phyloP scores from a whole-genome alignment of 2,329 filamentous ascomycete genomes.

The Lasiodiplodia hormozganensis region DNA sequence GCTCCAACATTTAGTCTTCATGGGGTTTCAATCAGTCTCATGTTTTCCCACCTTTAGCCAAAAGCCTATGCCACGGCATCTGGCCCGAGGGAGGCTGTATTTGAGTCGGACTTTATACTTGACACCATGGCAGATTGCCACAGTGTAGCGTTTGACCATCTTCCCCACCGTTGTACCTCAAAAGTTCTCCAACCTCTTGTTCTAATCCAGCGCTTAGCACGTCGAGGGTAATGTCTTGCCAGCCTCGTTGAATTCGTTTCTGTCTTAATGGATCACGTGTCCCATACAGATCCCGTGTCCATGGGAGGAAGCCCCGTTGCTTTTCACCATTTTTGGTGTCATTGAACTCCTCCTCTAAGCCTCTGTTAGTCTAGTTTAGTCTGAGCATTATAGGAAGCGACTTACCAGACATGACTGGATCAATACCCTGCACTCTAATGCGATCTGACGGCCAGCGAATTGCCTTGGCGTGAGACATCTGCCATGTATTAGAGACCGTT shows the following conservation, averaged over 20 bases:
- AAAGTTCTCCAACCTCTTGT: constrained; percentile 38
- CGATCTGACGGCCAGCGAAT: constrained; percentile 52
- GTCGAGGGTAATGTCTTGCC: constrained; percentile 37
- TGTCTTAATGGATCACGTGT: constrained; percentile 40
- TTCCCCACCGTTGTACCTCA: constrained; percentile 33
- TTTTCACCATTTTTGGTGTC: constrained; percentile 47
- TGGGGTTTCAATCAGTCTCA: not conserved
- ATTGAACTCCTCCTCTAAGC: constrained; percentile 41
- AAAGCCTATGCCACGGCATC: not conserved
- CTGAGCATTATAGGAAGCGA: not conserved
- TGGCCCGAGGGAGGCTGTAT: not conserved
- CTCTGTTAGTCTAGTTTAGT: not conserved
- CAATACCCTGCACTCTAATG: constrained; percentile 53
- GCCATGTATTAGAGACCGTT: not conserved
- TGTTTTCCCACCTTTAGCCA: not conserved
- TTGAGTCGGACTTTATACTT: not conserved
- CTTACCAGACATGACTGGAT: constrained; percentile 50
- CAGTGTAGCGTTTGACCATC: constrained; percentile 24
- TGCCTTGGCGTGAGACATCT: constrained; percentile 36
- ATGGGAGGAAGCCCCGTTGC: constrained; percentile 46
- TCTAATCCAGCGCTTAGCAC: constrained; percentile 39
- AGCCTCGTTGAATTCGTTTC: constrained; percentile 52
- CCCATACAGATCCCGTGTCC: constrained; percentile 50
- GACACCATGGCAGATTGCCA: constrained; percentile 38
- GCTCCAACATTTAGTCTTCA: not conserved